Percentiles rank a stretch among this genome's conserved stretches.
These are phyloP conservation scores for Pseudozyma thailandica DNA, from an alignment of 1,284 basidiomycete species.

Conservation along the genomic window DNA sequence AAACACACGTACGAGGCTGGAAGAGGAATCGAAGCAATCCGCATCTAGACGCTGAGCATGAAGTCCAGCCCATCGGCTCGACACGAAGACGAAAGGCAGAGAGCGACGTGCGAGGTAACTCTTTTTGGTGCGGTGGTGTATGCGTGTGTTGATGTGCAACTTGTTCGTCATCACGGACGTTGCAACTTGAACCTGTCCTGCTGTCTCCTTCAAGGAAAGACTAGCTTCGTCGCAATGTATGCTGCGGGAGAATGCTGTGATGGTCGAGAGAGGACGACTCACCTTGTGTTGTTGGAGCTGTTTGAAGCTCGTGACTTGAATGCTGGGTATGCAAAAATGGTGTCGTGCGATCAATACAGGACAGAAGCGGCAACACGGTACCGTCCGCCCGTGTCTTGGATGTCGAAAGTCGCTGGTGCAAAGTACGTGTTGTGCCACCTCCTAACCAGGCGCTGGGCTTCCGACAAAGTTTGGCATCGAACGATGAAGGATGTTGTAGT, in stretches of 20 bases:
- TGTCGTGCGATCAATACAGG: constrained; percentile 29
- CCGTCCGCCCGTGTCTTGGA: constrained; percentile 52
- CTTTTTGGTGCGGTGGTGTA: constrained; percentile 26
- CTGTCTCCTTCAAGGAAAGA: not conserved
- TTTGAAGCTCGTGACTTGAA: not conserved
- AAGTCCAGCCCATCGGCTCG: constrained; percentile 33
- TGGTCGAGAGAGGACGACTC: constrained; percentile 29
- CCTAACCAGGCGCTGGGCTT: constrained; percentile 52
- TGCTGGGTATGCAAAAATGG: not conserved
- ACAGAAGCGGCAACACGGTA: constrained; percentile 54
- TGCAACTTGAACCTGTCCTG: constrained; percentile 12
- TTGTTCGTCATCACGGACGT: constrained; percentile 41
- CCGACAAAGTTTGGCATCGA: constrained; percentile 31
- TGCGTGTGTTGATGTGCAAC: constrained; percentile 7
- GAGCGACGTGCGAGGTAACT: constrained; percentile 30
- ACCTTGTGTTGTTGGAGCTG: constrained; percentile 18
- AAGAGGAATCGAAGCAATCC: constrained; percentile 14
- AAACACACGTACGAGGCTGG: not conserved
- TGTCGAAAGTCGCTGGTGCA: constrained; percentile 47
- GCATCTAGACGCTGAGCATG: constrained; percentile 12
- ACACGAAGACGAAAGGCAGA: constrained; percentile 11
- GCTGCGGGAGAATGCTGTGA: constrained; percentile 4
- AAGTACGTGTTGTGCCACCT: constrained; percentile 59
- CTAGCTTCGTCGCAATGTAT: constrained; percentile 30
- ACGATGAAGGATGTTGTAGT: constrained; percentile 41